A percentile compares a stretch with the other conserved stretches of the same genome.
Conservation (phyloP, 129 eudicot species). For the Dittrichia graveolens region DNA sequence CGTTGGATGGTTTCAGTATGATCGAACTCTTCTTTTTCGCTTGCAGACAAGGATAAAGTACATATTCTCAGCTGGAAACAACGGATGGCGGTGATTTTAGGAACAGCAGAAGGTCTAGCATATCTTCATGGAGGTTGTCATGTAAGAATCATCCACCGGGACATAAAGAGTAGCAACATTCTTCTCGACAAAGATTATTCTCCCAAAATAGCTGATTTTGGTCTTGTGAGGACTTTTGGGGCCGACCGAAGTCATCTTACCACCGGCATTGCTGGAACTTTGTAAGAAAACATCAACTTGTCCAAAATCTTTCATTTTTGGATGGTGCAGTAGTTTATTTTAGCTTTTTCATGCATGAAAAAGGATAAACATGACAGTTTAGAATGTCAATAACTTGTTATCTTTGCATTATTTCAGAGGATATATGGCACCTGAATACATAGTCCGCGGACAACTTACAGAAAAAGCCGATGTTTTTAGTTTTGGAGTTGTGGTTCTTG, state of each 20-base stretch:
- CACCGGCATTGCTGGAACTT: constrained; percentile 88
- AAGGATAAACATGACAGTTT: neutral
- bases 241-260: constrained; percentile 78
- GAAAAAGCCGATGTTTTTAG: constrained; percentile 84
- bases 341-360: neutral
- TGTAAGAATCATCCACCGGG: constrained; percentile 73
- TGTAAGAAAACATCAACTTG: constrained; percentile 44
- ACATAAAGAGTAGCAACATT: constrained; percentile 79
- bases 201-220: constrained; percentile 83
- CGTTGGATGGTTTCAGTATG: too few relatives aligned
- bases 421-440: constrained; percentile 85
- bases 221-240: constrained; percentile 72
- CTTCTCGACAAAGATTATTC: constrained; percentile 65
- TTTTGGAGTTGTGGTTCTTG: constrained; percentile 80
- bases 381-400: neutral
- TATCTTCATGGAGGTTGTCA: constrained; percentile 67
- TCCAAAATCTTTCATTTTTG: neutral
- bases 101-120: constrained; percentile 81
- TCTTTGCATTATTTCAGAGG: constrained; percentile 48
- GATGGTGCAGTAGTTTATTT: too few relatives aligned
- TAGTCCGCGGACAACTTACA: constrained; percentile 76
- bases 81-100: constrained; percentile 61
- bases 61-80: constrained; percentile 62
- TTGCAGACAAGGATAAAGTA: constrained; percentile 54
- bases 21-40: neutral